phyloP scores from a whole-genome alignment of 2,329 filamentous ascomycete genomes.

The Monilinia vaccinii-corymbosi region DNA sequence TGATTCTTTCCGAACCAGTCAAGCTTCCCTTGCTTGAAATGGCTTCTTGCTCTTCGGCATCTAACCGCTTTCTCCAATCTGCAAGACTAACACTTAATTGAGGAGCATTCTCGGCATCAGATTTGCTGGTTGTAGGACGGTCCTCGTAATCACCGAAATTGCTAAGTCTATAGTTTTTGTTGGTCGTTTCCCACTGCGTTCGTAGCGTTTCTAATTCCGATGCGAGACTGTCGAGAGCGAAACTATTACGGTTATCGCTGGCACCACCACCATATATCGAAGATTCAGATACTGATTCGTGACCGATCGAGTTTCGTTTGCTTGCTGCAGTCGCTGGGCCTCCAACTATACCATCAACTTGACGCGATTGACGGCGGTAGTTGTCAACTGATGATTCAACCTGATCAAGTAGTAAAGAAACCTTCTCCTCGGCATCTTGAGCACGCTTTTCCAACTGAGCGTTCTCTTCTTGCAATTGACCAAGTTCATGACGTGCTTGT shows the following conservation, averaged over 20 bases:
- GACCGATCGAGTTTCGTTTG: slow-evolving; percentile 29
- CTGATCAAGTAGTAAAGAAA: slow-evolving; percentile 85
- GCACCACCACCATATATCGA: slow-evolving; percentile 37
- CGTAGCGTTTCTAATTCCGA: slow-evolving; percentile 85
- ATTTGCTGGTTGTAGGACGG: slow-evolving; percentile 25
- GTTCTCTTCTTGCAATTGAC: slow-evolving; percentile 79
- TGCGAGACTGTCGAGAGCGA: slow-evolving; percentile 82
- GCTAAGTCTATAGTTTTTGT: slow-evolving; percentile 87
- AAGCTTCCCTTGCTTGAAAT: neutral
- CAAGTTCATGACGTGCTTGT: slow-evolving; percentile 58
- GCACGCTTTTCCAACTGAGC: slow-evolving; percentile 71
- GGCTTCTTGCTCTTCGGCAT: slow-evolving; percentile 35
- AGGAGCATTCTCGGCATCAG: slow-evolving; percentile 33
- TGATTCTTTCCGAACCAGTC: neutral
- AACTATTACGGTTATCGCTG: slow-evolving; percentile 44
- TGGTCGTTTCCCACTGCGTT: slow-evolving; percentile 90
- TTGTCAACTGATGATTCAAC: slow-evolving; percentile 90
- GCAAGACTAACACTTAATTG: slow-evolving; percentile 63
- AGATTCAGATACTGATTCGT: slow-evolving; percentile 53
- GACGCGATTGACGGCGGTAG: slow-evolving; percentile 70
- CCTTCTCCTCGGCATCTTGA: slow-evolving; percentile 83
- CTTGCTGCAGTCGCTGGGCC: slow-evolving; percentile 30
- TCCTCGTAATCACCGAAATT: slow-evolving; percentile 71
- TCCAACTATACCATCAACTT: slow-evolving; percentile 42
- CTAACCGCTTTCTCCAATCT: slow-evolving; percentile 72